phyloP scores from a whole-genome alignment of 805 yeast genomes.

The Candida insectalens region DNA sequence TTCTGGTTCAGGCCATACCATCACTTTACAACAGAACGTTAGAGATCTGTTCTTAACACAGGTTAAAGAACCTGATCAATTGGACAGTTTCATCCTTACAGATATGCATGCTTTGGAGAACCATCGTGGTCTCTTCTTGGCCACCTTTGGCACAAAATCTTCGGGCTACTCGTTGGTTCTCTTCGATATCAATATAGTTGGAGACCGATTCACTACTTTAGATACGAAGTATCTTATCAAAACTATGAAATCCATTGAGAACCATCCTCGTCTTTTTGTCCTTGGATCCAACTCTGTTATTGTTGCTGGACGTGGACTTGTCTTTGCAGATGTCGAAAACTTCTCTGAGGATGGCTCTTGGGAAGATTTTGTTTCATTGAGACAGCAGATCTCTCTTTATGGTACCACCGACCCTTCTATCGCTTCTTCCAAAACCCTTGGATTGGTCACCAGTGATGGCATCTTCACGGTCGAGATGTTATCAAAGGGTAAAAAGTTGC shows the following conservation, averaged over 20 bases:
- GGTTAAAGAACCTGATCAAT: neutral
- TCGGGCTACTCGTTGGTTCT: neutral
- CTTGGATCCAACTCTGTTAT: constrained; percentile 40
- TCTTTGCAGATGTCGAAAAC: neutral
- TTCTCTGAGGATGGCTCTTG: constrained; percentile 32
- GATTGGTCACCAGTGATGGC: constrained; percentile 47
- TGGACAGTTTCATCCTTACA: neutral
- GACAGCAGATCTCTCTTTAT: constrained; percentile 38
- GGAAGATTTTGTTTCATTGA: constrained; percentile 71
- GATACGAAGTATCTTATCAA: neutral
- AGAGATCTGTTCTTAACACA: constrained; percentile 13
- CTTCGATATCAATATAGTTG: neutral
- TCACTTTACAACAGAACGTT: neutral
- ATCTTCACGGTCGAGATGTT: constrained; percentile 49
- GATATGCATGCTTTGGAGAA: neutral
- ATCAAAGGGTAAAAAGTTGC: constrained; percentile 13
- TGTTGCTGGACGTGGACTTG: constrained; percentile 41
- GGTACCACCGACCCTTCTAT: constrained; percentile 44
- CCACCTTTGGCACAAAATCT: neutral
- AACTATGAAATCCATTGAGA: neutral
- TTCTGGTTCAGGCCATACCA: constrained; percentile 16
- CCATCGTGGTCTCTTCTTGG: neutral
- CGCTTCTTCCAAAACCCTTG: constrained; percentile 7
- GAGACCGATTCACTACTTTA: neutral
- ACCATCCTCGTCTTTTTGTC: neutral